Evolutionary conservation across 768 basidiomycete genomes (phyloP).

Genomic region (Kwoniella sp.): DNA sequence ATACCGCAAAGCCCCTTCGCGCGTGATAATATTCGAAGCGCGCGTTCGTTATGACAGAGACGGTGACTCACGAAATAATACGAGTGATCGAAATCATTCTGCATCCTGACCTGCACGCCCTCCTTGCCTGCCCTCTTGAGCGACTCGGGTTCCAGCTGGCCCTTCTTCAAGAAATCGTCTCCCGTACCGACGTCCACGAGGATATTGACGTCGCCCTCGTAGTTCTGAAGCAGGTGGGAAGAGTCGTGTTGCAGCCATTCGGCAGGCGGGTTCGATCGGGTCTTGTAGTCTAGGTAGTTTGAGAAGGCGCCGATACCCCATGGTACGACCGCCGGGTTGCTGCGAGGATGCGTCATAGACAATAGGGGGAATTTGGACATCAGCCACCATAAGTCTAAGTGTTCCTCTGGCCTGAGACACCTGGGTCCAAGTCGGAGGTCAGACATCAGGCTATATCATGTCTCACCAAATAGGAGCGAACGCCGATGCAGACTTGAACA

Average conservation of each 20-base stretch:
- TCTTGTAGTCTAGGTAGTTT: constrained; percentile 68
- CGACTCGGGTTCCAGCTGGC: constrained; percentile 86
- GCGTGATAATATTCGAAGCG: constrained; percentile 1
- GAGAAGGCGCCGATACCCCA: constrained; percentile 93
- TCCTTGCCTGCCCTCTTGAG: constrained; percentile 77
- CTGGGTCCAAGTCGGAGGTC: not conserved
- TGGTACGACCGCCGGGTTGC: constrained; percentile 80
- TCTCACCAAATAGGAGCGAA: constrained; percentile 61
- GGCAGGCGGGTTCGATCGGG: constrained; percentile 62
- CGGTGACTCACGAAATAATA: constrained; percentile 74
- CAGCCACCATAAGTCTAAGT: too few species aligned
- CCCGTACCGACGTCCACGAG: constrained; percentile 72
- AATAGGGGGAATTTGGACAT: not conserved
- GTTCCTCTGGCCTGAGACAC: too few species aligned
- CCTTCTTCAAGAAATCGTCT: constrained; percentile 81
- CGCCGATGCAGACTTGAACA: constrained; percentile 82
- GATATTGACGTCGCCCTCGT: constrained; percentile 66
- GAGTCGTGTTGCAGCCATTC: constrained; percentile 86
- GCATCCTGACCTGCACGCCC: constrained; percentile 75
- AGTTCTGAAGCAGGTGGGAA: constrained; percentile 72
- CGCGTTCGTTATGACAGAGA: not conserved
- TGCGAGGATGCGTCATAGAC: constrained; percentile 53
- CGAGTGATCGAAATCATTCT: constrained; percentile 74
- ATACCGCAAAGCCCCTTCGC: too few species aligned
- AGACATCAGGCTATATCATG: not conserved